phyloP scores from a whole-genome alignment of 1,284 basidiomycete species.

The Cutaneotrichosporon cavernicola region DNA sequence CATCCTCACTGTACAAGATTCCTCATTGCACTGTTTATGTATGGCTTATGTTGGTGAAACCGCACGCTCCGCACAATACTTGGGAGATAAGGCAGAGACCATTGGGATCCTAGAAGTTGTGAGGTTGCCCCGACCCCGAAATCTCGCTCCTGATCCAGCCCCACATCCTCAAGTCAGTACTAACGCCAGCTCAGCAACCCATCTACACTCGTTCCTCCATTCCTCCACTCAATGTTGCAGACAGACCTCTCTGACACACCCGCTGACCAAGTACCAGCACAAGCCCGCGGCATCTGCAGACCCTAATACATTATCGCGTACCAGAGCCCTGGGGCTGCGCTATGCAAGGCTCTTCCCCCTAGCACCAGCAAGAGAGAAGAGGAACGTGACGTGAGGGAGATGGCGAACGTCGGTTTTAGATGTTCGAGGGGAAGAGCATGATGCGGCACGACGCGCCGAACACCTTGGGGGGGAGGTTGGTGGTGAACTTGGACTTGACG shows the following conservation, averaged over 20 bases:
- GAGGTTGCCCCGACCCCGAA: too few species aligned
- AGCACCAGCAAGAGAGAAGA: constrained; percentile 11
- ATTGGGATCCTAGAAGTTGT: too few species aligned
- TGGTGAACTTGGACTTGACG: constrained; percentile 95
- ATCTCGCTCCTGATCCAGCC: too few species aligned
- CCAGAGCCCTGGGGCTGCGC: constrained; percentile 29
- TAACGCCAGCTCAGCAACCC: not conserved
- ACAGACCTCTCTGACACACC: not conserved
- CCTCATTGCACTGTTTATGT: not conserved
- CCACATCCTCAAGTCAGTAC: not conserved
- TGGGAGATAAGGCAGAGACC: too few species aligned
- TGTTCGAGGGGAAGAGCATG: constrained; percentile 56
- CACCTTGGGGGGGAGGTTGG: constrained; percentile 92
- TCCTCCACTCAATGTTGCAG: not conserved
- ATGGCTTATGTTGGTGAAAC: not conserved
- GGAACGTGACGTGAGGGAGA: constrained; percentile 10
- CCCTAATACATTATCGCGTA: constrained; percentile 34
- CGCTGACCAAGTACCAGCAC: not conserved
- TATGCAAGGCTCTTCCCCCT: constrained; percentile 23
- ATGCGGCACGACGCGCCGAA: constrained; percentile 94
- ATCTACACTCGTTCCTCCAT: not conserved
- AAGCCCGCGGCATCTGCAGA: constrained; percentile 19
- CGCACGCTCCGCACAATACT: too few species aligned
- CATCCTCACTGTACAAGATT: not conserved
- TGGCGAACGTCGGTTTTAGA: constrained; percentile 38